Conservation (phyloP, 257 asterid genomes). For the Petrea volubilis region DNA sequence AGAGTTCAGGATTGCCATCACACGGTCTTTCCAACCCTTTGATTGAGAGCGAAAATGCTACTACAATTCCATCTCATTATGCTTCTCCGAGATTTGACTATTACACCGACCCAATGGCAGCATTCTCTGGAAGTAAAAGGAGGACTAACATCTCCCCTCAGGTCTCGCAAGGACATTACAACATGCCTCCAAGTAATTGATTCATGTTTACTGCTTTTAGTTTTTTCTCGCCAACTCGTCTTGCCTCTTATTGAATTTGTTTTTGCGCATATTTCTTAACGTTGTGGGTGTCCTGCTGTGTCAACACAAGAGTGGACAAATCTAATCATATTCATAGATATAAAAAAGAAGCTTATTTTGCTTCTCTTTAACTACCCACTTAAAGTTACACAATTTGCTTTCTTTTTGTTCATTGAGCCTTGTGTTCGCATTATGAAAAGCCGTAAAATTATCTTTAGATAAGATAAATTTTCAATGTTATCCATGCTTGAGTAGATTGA, state of each 20-base stretch:
- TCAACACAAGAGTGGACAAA: background rate
- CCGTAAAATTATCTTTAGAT: no score
- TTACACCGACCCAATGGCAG: conserved; percentile 84
- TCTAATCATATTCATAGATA: background rate
- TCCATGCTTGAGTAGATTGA: no score
- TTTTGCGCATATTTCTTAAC: background rate
- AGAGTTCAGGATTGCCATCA: conserved; percentile 29
- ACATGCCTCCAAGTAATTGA: conserved; percentile 56
- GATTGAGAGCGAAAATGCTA: conserved; percentile 36
- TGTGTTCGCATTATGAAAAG: no score
- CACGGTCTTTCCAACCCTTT: conserved; percentile 68
- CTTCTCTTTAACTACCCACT: background rate
- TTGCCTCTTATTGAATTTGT: background rate
- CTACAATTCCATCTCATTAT: conserved; percentile 27
- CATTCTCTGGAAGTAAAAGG: conserved; percentile 63
- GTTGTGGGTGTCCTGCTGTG: background rate
- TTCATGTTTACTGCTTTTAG: background rate
- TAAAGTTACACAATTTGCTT: background rate
- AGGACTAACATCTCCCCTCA: conserved; percentile 46
- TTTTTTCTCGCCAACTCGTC: background rate
- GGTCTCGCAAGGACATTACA: conserved; percentile 40
- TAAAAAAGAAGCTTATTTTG: background rate
- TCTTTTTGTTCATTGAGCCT: background rate
- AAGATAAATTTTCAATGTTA: no score
- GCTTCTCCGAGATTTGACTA: conserved; percentile 65